Conservation (phyloP, 2,329 filamentous ascomycete species). For the Fusarium beomiforme region DNA sequence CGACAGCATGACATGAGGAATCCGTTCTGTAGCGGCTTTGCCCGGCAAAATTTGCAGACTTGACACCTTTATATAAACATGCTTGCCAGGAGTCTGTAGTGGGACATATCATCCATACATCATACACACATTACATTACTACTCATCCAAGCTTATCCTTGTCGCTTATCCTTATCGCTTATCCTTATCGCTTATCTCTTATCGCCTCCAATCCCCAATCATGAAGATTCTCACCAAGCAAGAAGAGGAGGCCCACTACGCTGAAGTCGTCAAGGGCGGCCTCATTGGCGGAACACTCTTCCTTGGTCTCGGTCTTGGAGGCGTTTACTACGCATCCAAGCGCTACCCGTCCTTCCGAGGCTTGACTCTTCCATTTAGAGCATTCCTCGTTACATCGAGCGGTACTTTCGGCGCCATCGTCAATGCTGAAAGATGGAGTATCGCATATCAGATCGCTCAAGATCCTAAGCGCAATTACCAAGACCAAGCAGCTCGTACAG, state of each 20-base stretch:
- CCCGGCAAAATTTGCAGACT: conserved; percentile 9
- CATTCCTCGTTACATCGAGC: conserved; percentile 85
- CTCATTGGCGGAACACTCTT: conserved; percentile 76
- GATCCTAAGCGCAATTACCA: conserved; percentile 75
- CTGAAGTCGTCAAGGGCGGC: conserved; percentile 82
- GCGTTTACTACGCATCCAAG: conserved; percentile 71
- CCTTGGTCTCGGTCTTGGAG: conserved; percentile 71
- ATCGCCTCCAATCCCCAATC: conserved; percentile 44
- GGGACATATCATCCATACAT: conserved; percentile 4
- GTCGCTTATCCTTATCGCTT: conserved; percentile 1
- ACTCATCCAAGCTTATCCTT: neutral
- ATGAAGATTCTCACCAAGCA: conserved; percentile 98
- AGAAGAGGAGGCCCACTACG: conserved; percentile 89
- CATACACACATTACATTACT: conserved; percentile 4
- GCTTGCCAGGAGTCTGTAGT: conserved; percentile 4
- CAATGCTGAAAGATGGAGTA: conserved; percentile 77
- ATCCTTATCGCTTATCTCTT: neutral
- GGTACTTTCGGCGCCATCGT: conserved; percentile 91
- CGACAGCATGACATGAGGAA: conserved; percentile 24
- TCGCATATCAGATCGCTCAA: conserved; percentile 72
- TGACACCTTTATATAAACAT: conserved; percentile 15
- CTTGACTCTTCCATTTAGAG: conserved; percentile 88
- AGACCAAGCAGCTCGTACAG: conserved; percentile 67
- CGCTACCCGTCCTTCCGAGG: conserved; percentile 81
- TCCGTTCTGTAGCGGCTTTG: conserved; percentile 8